These are phyloP conservation scores for Trypanosoma theileri DNA, from an alignment of 208 protist species.

Conservation along the genomic window DNA sequence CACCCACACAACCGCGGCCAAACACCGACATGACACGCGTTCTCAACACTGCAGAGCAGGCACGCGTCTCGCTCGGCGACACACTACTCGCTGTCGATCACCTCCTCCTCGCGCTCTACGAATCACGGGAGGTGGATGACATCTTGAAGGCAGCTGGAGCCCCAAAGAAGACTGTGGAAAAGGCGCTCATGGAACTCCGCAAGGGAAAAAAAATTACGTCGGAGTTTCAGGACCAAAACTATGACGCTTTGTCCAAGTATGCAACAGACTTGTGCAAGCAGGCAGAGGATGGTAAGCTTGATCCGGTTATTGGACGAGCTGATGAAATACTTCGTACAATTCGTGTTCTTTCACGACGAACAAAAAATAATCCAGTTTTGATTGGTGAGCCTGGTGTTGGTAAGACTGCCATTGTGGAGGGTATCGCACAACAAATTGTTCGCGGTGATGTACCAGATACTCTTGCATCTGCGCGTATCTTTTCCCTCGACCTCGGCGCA, in stretches of 20 bases:
- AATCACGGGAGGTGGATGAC: conserved; percentile 49
- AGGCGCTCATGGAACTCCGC: conserved; percentile 74
- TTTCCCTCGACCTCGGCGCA: conserved; percentile 97
- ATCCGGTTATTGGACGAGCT: conserved; percentile 98
- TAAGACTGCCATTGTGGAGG: conserved; percentile 94
- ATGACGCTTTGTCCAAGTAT: conserved; percentile 92
- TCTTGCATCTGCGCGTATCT: conserved; percentile 76
- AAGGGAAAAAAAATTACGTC: conserved; percentile 84
- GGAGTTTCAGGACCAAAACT: conserved; percentile 80
- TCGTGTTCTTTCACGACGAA: conserved; percentile 95
- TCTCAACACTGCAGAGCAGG: conserved; percentile 81
- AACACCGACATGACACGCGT: conserved; percentile 72
- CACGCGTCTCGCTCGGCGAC: conserved; percentile 69
- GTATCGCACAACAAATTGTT: conserved; percentile 91
- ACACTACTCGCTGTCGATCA: conserved; percentile 77
- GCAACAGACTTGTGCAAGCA: conserved; percentile 81
- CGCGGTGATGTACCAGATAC: conserved; percentile 91
- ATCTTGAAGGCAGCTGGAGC: conserved; percentile 74
- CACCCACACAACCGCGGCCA: conserved; percentile 62
- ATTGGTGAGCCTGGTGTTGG: conserved; percentile 97
- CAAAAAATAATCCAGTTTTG: conserved; percentile 99
- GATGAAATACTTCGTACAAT: conserved; percentile 98
- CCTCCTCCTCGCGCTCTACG: conserved; percentile 74
- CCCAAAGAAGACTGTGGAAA: conserved; percentile 51
- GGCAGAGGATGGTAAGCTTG: conserved; percentile 91